Evolutionary conservation across 352 stramenopile species (phyloP).

Genomic region (Phytopythium vexans): DNA sequence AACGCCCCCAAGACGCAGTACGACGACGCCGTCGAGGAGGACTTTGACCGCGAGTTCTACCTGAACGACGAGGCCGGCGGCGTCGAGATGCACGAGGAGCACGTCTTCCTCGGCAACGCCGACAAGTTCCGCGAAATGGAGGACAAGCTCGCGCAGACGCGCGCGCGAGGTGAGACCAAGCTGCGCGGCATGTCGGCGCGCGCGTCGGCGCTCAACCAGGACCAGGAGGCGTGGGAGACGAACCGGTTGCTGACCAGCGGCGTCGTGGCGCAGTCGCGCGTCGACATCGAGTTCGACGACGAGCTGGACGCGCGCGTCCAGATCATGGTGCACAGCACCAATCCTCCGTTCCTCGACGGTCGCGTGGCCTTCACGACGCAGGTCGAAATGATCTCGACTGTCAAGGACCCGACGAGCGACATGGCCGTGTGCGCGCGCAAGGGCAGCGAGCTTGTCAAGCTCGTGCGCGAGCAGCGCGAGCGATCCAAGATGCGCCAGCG

Average conservation of each 20-base stretch:
- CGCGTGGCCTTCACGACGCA: constrained; percentile 95
- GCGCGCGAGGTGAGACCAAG: constrained; percentile 84
- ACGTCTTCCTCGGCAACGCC: constrained; percentile 90
- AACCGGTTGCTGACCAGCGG: constrained; percentile 95
- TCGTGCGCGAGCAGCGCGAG: constrained; percentile 77
- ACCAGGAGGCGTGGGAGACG: constrained; percentile 99
- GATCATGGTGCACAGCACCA: constrained; percentile 97
- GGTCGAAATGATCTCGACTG: constrained; percentile 93
- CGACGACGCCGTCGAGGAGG: constrained; percentile 81
- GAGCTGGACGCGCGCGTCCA: constrained; percentile 94
- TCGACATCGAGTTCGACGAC: constrained; percentile 90
- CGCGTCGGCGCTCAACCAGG: constrained; percentile 91
- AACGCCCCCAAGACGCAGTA: constrained; percentile 73
- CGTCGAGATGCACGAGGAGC: constrained; percentile 50
- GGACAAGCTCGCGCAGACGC: constrained; percentile 80
- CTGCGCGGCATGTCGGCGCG: constrained; percentile 87
- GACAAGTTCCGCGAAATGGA: constrained; percentile 91
- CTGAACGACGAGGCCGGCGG: constrained; percentile 86
- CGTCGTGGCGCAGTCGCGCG: constrained; percentile 73
- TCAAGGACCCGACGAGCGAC: constrained; percentile 95
- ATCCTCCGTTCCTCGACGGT: constrained; percentile 96
- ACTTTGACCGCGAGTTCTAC: constrained; percentile 96
- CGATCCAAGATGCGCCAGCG: constrained; percentile 95
- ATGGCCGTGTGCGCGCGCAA: constrained; percentile 95
- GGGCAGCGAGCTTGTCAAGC: constrained; percentile 84